Percentiles rank a stretch among this genome's conserved stretches.
Evolutionary conservation across 2,329 filamentous ascomycete genomes (phyloP).

Genomic region (Periconia macrospinosa): DNA sequence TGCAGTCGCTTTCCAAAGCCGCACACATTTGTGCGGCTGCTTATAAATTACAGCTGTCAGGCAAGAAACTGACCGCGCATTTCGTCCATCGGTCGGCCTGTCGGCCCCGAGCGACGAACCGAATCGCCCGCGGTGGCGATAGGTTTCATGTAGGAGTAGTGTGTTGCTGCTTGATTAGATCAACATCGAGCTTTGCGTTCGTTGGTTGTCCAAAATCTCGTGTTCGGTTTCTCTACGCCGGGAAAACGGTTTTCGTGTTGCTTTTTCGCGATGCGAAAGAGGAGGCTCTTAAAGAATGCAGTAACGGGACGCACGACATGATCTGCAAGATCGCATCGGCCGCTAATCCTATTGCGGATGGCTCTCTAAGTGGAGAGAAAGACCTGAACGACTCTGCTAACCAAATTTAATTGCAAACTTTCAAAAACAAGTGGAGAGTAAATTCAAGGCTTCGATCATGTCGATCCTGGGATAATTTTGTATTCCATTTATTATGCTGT

Average conservation of each 20-base stretch:
- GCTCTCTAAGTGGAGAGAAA: background rate
- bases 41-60: background rate
- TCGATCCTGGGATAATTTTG: too few species aligned
- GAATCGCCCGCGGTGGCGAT: background rate
- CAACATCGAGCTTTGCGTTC: too few species aligned
- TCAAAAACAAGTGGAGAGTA: too few species aligned
- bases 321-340: background rate
- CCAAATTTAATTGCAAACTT: too few species aligned
- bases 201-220: background rate
- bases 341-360: background rate
- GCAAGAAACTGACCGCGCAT: background rate
- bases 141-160: background rate
- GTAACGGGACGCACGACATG: background rate
- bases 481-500: too few species aligned
- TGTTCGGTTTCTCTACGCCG: background rate
- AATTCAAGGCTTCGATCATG: too few species aligned
- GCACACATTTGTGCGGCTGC: background rate
- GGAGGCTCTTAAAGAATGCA: background rate
- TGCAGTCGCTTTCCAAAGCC: too few species aligned
- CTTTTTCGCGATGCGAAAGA: background rate
- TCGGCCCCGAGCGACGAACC: background rate
- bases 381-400: background rate
- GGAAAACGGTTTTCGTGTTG: background rate
- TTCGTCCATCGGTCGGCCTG: background rate
- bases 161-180: too few species aligned